phyloP scores from a whole-genome alignment of 257 asterid species.

The Ophiorrhiza pumila region DNA sequence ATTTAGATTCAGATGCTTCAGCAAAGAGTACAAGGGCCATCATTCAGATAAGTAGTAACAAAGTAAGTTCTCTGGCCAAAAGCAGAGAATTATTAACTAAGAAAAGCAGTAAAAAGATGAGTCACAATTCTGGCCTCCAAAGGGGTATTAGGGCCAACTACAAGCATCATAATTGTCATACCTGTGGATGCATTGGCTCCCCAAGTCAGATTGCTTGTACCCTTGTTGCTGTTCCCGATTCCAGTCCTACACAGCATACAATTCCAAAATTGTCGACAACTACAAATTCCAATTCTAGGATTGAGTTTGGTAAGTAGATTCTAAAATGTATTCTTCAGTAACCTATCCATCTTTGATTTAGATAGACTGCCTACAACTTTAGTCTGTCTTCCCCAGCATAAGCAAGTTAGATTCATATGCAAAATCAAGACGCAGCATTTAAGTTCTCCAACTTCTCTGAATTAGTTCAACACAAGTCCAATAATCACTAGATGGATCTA shows the following conservation, averaged over 20 bases:
- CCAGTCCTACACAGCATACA: constrained; percentile 49
- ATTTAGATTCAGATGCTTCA: not conserved
- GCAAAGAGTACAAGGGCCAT: not conserved
- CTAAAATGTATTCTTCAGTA: too few relatives aligned
- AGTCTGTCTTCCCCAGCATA: too few relatives aligned
- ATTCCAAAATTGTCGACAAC: not conserved
- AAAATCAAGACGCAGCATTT: too few relatives aligned
- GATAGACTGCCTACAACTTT: too few relatives aligned
- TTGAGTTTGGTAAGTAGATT: not conserved
- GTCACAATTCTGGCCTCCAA: not conserved
- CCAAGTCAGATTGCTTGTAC: constrained; percentile 69
- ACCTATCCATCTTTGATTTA: too few relatives aligned
- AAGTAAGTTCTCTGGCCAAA: not conserved
- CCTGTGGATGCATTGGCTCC: constrained; percentile 83
- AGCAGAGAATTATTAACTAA: too few relatives aligned
- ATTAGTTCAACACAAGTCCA: too few relatives aligned
- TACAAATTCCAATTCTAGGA: not conserved
- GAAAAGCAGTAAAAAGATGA: not conserved
- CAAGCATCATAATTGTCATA: constrained; percentile 1
- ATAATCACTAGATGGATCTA: too few relatives aligned
- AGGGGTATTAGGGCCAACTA: not conserved
- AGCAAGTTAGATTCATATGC: too few relatives aligned
- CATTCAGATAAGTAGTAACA: not conserved
- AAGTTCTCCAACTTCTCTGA: too few relatives aligned
- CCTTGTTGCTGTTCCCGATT: constrained; percentile 51